A percentile compares a stretch with the other conserved stretches of the same genome.
phyloP scores from a whole-genome alignment of 306 rosid genomes.

The Oxytropis ochrocephala region DNA sequence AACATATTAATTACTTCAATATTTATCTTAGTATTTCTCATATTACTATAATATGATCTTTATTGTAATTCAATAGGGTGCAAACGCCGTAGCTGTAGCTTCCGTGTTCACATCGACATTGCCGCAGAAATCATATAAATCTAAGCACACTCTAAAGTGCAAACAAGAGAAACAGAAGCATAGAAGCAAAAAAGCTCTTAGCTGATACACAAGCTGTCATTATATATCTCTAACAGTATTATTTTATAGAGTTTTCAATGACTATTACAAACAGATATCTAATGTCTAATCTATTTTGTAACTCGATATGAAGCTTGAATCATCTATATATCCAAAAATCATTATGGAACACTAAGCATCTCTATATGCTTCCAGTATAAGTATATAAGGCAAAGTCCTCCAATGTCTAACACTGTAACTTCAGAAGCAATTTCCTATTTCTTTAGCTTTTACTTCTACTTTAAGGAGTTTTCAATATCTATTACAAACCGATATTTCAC shows the following conservation, averaged over 20 bases:
- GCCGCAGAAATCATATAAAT: too few relatives aligned
- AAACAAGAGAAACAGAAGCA: not conserved
- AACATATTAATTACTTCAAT: too few relatives aligned
- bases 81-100: too few relatives aligned
- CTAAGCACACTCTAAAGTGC: not conserved
- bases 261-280: slow-evolving; percentile 55
- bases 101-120: too few relatives aligned
- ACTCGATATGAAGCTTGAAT: slow-evolving; percentile 54
- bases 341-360: not conserved
- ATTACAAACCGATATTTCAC: slow-evolving; percentile 82
- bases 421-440: not conserved
- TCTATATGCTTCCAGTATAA: not conserved
- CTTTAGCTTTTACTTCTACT: slow-evolving; percentile 19
- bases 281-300: slow-evolving; percentile 36
- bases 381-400: not conserved
- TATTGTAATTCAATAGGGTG: too few relatives aligned
- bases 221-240: not conserved
- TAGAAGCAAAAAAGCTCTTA: not conserved
- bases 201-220: not conserved
- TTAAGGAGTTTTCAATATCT: slow-evolving; percentile 63
- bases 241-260: slow-evolving; percentile 44
- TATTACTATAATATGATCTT: too few relatives aligned
- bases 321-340: slow-evolving; percentile 45
- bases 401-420: not conserved
- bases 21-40: too few relatives aligned